phyloP scores from a whole-genome alignment of 2,329 filamentous ascomycete species.

The Aspergillus sp. region DNA sequence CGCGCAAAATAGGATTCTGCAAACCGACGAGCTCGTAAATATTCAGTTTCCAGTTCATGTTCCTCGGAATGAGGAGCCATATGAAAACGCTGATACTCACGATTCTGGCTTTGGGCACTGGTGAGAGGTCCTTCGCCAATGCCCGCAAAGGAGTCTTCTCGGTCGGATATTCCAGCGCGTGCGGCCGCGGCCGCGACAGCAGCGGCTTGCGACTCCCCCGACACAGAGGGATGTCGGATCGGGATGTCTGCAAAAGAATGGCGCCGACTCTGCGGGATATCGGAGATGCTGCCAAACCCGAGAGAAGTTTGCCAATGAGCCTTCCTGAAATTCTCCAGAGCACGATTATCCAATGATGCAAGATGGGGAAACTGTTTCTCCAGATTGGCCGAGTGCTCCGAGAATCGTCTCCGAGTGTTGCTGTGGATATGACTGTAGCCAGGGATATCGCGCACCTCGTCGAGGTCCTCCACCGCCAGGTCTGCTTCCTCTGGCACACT shows the following conservation, averaged over 20 bases:
- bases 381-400: slow-evolving; percentile 41
- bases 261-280: slow-evolving; percentile 49
- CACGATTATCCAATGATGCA: slow-evolving; percentile 40
- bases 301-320: slow-evolving; percentile 52
- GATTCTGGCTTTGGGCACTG: slow-evolving; percentile 37
- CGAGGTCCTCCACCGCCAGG: slow-evolving; percentile 43
- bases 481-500: slow-evolving; percentile 45
- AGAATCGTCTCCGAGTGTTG: slow-evolving; percentile 41
- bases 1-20: slow-evolving; percentile 45
- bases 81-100: slow-evolving; percentile 42
- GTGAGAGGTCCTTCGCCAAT: slow-evolving; percentile 35
- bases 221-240: slow-evolving; percentile 44
- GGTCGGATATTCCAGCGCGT: slow-evolving; percentile 28
- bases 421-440: slow-evolving; percentile 39
- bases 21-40: slow-evolving; percentile 39
- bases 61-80: slow-evolving; percentile 29
- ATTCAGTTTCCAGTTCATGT: slow-evolving; percentile 31
- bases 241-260: slow-evolving; percentile 53
- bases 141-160: slow-evolving; percentile 36
- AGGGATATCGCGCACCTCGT: slow-evolving; percentile 40
- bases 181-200: slow-evolving; percentile 7
- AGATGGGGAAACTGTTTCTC: slow-evolving; percentile 40
- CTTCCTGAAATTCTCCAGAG: slow-evolving; percentile 45
- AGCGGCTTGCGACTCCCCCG: slow-evolving; percentile 30
- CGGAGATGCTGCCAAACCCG: slow-evolving; percentile 45